phyloP scores from a whole-genome alignment of 768 basidiomycete species.

The Mycena floridula region DNA sequence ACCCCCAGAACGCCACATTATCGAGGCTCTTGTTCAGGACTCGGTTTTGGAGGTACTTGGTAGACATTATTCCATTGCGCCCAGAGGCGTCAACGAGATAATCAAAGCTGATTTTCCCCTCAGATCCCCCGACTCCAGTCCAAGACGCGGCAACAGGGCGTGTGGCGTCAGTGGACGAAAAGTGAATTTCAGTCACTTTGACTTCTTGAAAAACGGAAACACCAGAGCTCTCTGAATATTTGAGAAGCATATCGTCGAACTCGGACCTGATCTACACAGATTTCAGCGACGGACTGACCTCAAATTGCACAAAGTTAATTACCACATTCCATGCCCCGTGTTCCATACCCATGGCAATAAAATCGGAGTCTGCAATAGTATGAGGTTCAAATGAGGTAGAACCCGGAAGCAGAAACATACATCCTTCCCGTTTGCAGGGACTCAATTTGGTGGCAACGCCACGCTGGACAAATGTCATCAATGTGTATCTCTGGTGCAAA shows the following conservation, averaged over 20 bases:
- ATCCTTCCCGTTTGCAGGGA: too few species aligned
- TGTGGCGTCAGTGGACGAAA: slow-evolving; percentile 27
- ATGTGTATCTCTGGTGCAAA: too few species aligned
- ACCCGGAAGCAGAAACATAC: too few species aligned
- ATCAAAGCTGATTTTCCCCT: slow-evolving; percentile 45
- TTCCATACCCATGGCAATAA: slow-evolving; percentile 39
- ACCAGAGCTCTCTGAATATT: slow-evolving; percentile 44
- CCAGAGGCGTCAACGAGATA: slow-evolving; percentile 62
- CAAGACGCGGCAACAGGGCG: slow-evolving; percentile 25
- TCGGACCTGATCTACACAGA: too few species aligned
- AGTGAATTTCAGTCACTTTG: slow-evolving; percentile 38
- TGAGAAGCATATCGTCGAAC: slow-evolving; percentile 51
- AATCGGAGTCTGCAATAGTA: too few species aligned
- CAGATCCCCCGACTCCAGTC: slow-evolving; percentile 11
- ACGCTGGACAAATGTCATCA: too few species aligned
- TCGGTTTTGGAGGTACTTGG: slow-evolving; percentile 51
- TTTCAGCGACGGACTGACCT: too few species aligned
- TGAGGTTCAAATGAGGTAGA: too few species aligned
- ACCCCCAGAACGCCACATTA: slow-evolving; percentile 64
- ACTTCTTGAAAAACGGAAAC: slow-evolving; percentile 42
- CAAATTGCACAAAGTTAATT: too few species aligned
- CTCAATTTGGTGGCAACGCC: slow-evolving; percentile 58
- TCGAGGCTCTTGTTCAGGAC: slow-evolving; percentile 43
- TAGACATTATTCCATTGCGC: slow-evolving; percentile 51
- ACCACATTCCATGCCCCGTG: slow-evolving; percentile 60